Percentiles rank a stretch among this genome's conserved stretches.
phyloP scores from a whole-genome alignment of 2,329 filamentous ascomycete species.

The Pseudocercospora crystallina region DNA sequence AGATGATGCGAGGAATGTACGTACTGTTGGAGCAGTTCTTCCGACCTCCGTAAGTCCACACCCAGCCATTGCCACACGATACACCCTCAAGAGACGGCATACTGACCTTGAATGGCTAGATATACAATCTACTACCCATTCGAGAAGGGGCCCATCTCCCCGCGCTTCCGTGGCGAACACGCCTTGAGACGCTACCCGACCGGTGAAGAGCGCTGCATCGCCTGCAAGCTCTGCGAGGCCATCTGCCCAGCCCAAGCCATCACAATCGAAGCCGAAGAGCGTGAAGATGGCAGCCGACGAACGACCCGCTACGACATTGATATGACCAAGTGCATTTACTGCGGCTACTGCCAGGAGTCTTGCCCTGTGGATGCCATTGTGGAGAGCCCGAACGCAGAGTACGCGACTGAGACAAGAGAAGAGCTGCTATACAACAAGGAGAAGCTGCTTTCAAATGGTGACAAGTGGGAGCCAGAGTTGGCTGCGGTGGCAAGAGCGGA shows the following conservation, averaged over 20 bases:
- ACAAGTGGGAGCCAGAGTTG: slow-evolving; percentile 90
- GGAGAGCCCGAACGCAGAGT: slow-evolving; percentile 72
- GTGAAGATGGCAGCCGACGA: slow-evolving; percentile 88
- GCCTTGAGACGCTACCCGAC: slow-evolving; percentile 94
- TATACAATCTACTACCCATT: slow-evolving; percentile 99
- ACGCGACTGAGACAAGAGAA: slow-evolving; percentile 77
- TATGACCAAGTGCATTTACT: slow-evolving; percentile 99
- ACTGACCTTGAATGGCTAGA: slow-evolving; percentile 48
- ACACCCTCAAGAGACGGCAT: neutral
- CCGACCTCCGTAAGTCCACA: slow-evolving; percentile 79
- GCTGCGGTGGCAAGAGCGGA: slow-evolving; percentile 90
- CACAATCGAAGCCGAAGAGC: slow-evolving; percentile 98
- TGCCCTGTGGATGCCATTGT: slow-evolving; percentile 97
- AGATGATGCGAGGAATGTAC: slow-evolving; percentile 98
- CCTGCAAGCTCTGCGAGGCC: slow-evolving; percentile 98
- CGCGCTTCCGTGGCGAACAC: slow-evolving; percentile 97
- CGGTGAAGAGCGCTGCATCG: slow-evolving; percentile 97
- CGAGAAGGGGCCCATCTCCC: slow-evolving; percentile 97
- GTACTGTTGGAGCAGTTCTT: slow-evolving; percentile 97
- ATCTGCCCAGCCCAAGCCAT: slow-evolving; percentile 98
- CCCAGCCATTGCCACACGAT: slow-evolving; percentile 10
- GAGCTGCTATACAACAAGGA: slow-evolving; percentile 98
- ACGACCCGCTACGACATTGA: slow-evolving; percentile 99
- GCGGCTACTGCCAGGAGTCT: slow-evolving; percentile 97
- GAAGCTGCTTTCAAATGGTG: slow-evolving; percentile 53